Conservation (phyloP, 768 basidiomycete species). For the Mycena haematopus region DNA sequence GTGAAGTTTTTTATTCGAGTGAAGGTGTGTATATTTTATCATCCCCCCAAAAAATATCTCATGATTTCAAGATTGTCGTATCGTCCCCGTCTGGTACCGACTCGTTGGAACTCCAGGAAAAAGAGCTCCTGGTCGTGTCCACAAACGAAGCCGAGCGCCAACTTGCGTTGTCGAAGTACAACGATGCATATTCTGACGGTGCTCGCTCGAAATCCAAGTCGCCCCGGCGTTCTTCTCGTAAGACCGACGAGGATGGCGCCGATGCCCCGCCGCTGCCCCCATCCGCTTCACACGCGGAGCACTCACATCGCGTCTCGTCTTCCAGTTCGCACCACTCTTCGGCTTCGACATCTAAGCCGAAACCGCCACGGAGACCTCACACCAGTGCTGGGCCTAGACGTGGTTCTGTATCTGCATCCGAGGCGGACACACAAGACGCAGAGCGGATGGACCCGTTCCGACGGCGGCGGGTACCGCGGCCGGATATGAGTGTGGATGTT, state of each 20-base stretch:
- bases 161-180: slow-evolving; percentile 66
- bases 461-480: slow-evolving; percentile 19
- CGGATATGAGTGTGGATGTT: not conserved
- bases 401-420: slow-evolving; percentile 22
- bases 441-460: slow-evolving; percentile 9
- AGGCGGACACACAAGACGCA: slow-evolving; percentile 14
- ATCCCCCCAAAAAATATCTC: slow-evolving; percentile 24
- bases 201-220: slow-evolving; percentile 63
- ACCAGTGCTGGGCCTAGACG: slow-evolving; percentile 74
- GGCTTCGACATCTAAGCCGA: slow-evolving; percentile 27
- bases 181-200: slow-evolving; percentile 43
- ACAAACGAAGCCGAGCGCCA: slow-evolving; percentile 75
- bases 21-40: slow-evolving; percentile 53
- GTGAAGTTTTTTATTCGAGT: slow-evolving; percentile 75
- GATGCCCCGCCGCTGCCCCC: slow-evolving; percentile 44
- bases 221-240: slow-evolving; percentile 51
- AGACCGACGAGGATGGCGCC: slow-evolving; percentile 34
- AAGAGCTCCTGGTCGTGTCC: slow-evolving; percentile 69
- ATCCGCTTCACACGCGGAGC: slow-evolving; percentile 41
- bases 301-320: slow-evolving; percentile 25
- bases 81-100: slow-evolving; percentile 67
- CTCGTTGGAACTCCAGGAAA: slow-evolving; percentile 71
- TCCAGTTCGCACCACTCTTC: slow-evolving; percentile 36
- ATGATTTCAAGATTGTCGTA: slow-evolving; percentile 47
- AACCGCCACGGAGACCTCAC: slow-evolving; percentile 63